phyloP scores from a whole-genome alignment of 73 alveolate genomes.

The Paramecium pentaurelia region DNA sequence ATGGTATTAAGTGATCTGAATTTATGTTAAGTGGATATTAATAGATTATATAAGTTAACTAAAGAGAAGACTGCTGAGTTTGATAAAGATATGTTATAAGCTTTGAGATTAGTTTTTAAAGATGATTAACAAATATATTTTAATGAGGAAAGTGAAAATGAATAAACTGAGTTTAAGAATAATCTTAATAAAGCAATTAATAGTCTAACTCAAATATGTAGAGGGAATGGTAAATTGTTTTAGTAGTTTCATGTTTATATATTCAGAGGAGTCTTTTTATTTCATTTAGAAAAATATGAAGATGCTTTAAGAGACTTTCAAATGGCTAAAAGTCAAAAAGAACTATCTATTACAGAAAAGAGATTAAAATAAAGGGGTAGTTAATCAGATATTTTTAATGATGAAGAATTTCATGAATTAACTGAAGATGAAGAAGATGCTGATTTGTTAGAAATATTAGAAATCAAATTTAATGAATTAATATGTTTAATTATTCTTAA shows the following conservation, averaged over 20 bases:
- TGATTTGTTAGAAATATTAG: conserved; percentile 41
- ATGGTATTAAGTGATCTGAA: conserved; percentile 18
- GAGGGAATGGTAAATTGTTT: conserved; percentile 52
- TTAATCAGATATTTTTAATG: conserved; percentile 7
- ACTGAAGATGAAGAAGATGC: conserved; percentile 60
- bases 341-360: not conserved
- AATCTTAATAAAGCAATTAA: not conserved
- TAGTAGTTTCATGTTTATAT: conserved; percentile 48
- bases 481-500: conserved; percentile 1
- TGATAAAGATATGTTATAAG: conserved; percentile 31
- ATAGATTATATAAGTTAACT: not conserved
- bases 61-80: not conserved
- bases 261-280: conserved; percentile 53
- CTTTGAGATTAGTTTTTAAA: conserved; percentile 16
- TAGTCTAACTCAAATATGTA: not conserved
- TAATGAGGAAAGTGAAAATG: conserved; percentile 23
- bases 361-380: conserved; percentile 30
- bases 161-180: not conserved
- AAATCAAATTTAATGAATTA: conserved; percentile 41
- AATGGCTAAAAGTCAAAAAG: conserved; percentile 31
- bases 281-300: conserved; percentile 63
- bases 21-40: conserved; percentile 37
- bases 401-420: conserved; percentile 25
- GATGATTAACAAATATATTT: conserved; percentile 34
- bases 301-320: conserved; percentile 61